Evolutionary conservation across 306 rosid species (phyloP), one percentile per base, ranked within the genome.

Genomic region (Vicia sativa): DNA sequence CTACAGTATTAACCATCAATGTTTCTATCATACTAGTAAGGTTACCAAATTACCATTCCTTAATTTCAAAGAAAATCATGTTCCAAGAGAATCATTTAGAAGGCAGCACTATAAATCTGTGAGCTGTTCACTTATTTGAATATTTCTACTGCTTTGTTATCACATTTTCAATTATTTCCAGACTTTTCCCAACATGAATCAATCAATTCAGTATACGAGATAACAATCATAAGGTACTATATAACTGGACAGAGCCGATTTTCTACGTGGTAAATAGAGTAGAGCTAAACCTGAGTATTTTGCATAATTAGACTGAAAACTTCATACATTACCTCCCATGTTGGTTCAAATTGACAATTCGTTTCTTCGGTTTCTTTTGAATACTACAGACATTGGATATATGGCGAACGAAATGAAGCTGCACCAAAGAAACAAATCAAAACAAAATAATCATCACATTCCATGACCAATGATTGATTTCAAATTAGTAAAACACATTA

Each of bases 401-500:
- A 68, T 90, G 96, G 74, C 76, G 87, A 31, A 83, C 62, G 66
- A 92, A 92, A 41, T 49, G 80, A 74, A 92, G 98, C 96, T 90
- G 80, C 72, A 43, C 39, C 39, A 55, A 19, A 26, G 19, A 10
- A 4, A 55, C 61, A 48, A 38, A 41, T 46, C 77, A 67, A 70
- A 83, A 75, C 41, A 71, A 49, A 67, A 39, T 4, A 69, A 18
- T 14, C 11, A 25, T 25, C 65, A 50, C 38, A 52, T 29, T 46
- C 59, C 67, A 29, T 7, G 46, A 39, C 6, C 2, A 61, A 4
- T 11, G 15, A 13, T 57, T 46, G 28, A 59, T 4, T 59, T 59
- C 15, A 15, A 59, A 59, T 29, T 8, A 8, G 41, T 57, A 28
- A 11, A 54, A 13, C 23, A 2, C 26, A 38, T 16, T 37, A 37